A percentile compares a stretch with the other conserved stretches of the same genome.
These are phyloP conservation scores for Mortierella sp. DNA, from an alignment of 371 early-diverging fungal genomes.

Conservation along the genomic window DNA sequence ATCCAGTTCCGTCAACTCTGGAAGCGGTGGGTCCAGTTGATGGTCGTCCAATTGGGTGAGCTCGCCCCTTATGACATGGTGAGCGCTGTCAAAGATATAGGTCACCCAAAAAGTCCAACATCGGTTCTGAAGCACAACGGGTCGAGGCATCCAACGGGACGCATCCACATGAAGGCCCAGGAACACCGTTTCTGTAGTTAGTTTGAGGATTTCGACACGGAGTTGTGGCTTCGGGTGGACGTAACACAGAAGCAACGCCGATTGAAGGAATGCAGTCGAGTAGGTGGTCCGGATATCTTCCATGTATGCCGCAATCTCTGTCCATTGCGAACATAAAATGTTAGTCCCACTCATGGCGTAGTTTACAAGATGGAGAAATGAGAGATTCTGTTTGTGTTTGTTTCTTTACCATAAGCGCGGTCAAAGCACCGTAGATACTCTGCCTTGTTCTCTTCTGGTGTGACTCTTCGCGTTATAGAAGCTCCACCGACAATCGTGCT, in stretches of 20 bases:
- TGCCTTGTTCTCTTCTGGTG: slow-evolving; percentile 8
- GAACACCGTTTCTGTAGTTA: slow-evolving; percentile 30
- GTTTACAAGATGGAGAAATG: too few relatives aligned
- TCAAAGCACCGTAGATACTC: slow-evolving; percentile 42
- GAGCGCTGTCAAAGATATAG: slow-evolving; percentile 42
- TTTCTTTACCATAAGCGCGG: slow-evolving; percentile 35
- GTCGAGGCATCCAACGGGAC: slow-evolving; percentile 46
- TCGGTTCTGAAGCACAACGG: slow-evolving; percentile 38
- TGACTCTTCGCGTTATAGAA: slow-evolving; percentile 1
- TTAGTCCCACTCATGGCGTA: neutral
- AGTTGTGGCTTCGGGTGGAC: slow-evolving; percentile 40
- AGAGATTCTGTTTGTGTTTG: too few relatives aligned
- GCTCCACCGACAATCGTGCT: slow-evolving; percentile 1
- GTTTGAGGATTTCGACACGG: slow-evolving; percentile 29
- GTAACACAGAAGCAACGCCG: slow-evolving; percentile 34
- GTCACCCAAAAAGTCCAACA: slow-evolving; percentile 45
- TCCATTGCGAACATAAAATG: neutral
- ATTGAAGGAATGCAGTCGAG: slow-evolving; percentile 32
- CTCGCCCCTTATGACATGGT: slow-evolving; percentile 41
- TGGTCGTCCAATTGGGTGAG: slow-evolving; percentile 40
- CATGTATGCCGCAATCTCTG: slow-evolving; percentile 33
- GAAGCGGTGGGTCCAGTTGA: slow-evolving; percentile 37
- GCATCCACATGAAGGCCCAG: slow-evolving; percentile 39
- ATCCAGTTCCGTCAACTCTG: slow-evolving; percentile 38
- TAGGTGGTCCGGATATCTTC: slow-evolving; percentile 43